phyloP scores from a whole-genome alignment of 257 asterid genomes.

The Petrea volubilis region DNA sequence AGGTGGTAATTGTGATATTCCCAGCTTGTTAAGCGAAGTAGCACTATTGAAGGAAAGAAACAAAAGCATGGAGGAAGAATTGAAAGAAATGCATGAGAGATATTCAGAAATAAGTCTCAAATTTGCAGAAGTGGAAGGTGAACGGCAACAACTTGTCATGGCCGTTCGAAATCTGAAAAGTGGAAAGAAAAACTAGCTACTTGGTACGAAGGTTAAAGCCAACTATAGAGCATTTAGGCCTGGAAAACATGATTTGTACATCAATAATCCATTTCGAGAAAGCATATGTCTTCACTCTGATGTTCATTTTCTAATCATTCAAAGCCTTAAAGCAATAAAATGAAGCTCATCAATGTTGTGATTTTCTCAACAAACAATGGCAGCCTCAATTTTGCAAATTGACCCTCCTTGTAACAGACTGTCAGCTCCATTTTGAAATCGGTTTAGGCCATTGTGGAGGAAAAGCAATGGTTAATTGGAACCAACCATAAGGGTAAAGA shows the following conservation, averaged over 20 bases:
- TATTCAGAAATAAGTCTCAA: conserved; percentile 94
- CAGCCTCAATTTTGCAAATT: conserved; percentile 15
- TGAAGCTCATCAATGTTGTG: conserved; percentile 13
- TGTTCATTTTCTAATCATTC: conserved; percentile 23
- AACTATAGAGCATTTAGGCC: conserved; percentile 23
- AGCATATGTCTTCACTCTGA: conserved; percentile 21
- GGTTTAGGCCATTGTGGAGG: conserved; percentile 1
- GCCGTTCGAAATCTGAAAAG: conserved; percentile 71
- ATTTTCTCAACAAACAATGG: conserved; percentile 9
- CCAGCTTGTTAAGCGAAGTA: conserved; percentile 57
- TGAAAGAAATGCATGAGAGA: conserved; percentile 87
- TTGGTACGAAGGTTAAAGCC: conserved; percentile 23
- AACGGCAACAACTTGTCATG: conserved; percentile 96
- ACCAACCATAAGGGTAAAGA: neutral
- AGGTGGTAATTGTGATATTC: conserved; percentile 34
- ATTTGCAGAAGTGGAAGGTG: conserved; percentile 99
- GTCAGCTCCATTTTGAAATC: conserved; percentile 17
- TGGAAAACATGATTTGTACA: conserved; percentile 33
- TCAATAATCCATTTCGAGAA: conserved; percentile 25
- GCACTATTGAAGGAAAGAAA: conserved; percentile 66
- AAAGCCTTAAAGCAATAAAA: conserved; percentile 23
- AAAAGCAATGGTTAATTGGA: conserved; percentile 8
- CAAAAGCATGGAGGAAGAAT: conserved; percentile 66
- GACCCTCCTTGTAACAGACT: conserved; percentile 2
- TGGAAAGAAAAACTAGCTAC: conserved; percentile 61